Base-by-base conservation (phyloP, 2,329 filamentous ascomycete species). In the Diaporthe citrichinensis region DNA sequence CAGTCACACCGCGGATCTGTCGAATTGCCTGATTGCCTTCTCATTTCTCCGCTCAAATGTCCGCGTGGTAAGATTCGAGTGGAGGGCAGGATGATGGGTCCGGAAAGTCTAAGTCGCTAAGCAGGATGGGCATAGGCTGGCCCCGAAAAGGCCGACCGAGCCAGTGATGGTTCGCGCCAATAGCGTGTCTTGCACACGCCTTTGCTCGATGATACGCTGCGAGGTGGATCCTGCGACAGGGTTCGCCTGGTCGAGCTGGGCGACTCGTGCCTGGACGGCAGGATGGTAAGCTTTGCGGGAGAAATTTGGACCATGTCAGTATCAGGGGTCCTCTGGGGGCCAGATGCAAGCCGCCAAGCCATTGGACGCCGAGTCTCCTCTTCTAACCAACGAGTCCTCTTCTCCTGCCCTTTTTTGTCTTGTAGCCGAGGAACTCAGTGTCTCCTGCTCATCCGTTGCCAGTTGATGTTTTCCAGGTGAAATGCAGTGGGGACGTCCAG, bases 181-280 rank as follows among this genome's bases (percentile, higher is more conserved):
- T 69, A 17, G 65, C 49, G 65, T 69, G 49, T 12, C 34, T 20
- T 8, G 49, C 49, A n/a, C 65, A 69, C 34, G 31, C n/a, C 31
- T 69, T 14, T 69, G 20, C n/a, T 69, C 49, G 15, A 69, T 55
- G 65, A 20, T 69, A 69, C 65, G 34, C 65, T 69, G 65, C 49
- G 65, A 55, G 49, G 65, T 55, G 65, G 65, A 69, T 55, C 65
- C 65, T 53, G 31, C 65, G 65, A 49, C 65, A 53, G 65, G 62
- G 65, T 39, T 14, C 23, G 65, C 46, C 65, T 23, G 46, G 46
- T 49, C 28, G 61, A n/a, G 25, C 31, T 39, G 46, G 65, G 31
- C 46, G 10, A 53, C 28, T 53, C 65, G 65, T 68, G 65, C 65
- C 31, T 53, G 34, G 46, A 31, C 46, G 44, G 46, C 31, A 68